These are phyloP conservation scores for Candida ovalis DNA, from an alignment of 805 yeast genomes.

Conservation along the genomic window DNA sequence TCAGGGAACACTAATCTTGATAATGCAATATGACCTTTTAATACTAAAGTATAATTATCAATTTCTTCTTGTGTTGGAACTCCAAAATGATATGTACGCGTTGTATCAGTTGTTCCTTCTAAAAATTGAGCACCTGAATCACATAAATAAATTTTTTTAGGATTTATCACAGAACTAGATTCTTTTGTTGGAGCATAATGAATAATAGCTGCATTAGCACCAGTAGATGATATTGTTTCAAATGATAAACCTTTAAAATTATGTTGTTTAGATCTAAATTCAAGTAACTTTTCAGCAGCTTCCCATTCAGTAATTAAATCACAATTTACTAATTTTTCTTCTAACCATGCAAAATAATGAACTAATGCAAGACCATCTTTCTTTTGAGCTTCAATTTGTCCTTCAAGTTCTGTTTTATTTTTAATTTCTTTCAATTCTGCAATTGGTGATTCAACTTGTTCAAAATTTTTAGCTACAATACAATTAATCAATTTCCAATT, in stretches of 20 bases:
- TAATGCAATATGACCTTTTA: slow-evolving; percentile 53
- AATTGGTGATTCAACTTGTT: slow-evolving; percentile 52
- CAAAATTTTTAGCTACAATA: slow-evolving; percentile 35
- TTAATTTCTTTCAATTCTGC: slow-evolving; percentile 51
- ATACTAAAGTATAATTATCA: slow-evolving; percentile 51
- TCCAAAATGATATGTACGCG: slow-evolving; percentile 56
- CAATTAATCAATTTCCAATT: slow-evolving; percentile 68
- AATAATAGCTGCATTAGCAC: slow-evolving; percentile 72
- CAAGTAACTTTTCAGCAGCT: slow-evolving; percentile 57
- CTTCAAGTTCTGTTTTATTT: slow-evolving; percentile 44
- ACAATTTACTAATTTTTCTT: slow-evolving; percentile 39
- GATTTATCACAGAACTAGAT: slow-evolving; percentile 45
- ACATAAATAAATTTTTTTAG: slow-evolving; percentile 47
- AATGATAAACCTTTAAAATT: slow-evolving; percentile 64
- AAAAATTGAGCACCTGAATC: slow-evolving; percentile 61
- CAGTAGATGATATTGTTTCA: slow-evolving; percentile 71
- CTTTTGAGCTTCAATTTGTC: slow-evolving; percentile 49
- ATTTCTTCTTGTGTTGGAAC: slow-evolving; percentile 43
- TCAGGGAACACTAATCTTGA: slow-evolving; percentile 50
- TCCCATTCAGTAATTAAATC: slow-evolving; percentile 58
- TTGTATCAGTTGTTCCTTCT: slow-evolving; percentile 64
- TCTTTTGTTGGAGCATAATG: slow-evolving; percentile 61
- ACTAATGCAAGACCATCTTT: slow-evolving; percentile 58
- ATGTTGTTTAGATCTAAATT: slow-evolving; percentile 50
- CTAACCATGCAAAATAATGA: slow-evolving; percentile 56